Percentiles rank a stretch among this genome's conserved stretches.
Evolutionary conservation across 257 asterid species (phyloP).

Genomic region (Cinchona pubescens): DNA sequence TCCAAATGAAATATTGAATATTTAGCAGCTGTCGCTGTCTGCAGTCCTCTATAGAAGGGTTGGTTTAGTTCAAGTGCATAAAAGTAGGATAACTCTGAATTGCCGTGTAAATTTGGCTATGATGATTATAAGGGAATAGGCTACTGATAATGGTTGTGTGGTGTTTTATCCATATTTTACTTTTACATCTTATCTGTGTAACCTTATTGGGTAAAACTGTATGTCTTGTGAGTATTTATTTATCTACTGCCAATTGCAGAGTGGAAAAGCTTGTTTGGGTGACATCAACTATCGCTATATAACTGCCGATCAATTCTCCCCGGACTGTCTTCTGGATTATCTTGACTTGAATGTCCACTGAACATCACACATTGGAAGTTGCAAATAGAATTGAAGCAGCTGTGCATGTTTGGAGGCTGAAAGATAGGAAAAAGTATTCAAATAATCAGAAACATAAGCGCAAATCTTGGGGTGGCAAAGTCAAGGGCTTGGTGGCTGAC

Average conservation of each 20-base stretch:
- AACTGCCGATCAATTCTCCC: slow-evolving; percentile 84
- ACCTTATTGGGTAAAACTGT: not conserved
- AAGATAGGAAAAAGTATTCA: slow-evolving; percentile 61
- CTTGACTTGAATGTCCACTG: slow-evolving; percentile 88
- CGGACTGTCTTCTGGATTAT: slow-evolving; percentile 83
- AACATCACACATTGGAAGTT: slow-evolving; percentile 79
- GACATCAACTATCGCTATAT: slow-evolving; percentile 78
- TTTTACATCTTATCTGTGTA: not conserved
- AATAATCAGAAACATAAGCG: slow-evolving; percentile 51
- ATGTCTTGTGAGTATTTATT: not conserved
- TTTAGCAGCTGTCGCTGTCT: too few relatives aligned
- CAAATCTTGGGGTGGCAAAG: slow-evolving; percentile 83
- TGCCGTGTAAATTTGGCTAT: too few relatives aligned
- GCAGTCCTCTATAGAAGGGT: too few relatives aligned
- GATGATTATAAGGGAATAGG: too few relatives aligned
- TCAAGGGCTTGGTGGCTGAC: slow-evolving; percentile 69
- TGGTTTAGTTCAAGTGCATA: too few relatives aligned
- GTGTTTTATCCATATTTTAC: not conserved
- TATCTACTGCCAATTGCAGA: slow-evolving; percentile 47
- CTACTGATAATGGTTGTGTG: too few relatives aligned
- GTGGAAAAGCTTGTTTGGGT: slow-evolving; percentile 80
- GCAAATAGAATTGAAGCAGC: slow-evolving; percentile 92
- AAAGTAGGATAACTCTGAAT: too few relatives aligned
- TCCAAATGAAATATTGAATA: too few relatives aligned
- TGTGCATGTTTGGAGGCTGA: slow-evolving; percentile 74